phyloP scores from a whole-genome alignment of 495 filamentous ascomycete species.

The Neurospora sp. region DNA sequence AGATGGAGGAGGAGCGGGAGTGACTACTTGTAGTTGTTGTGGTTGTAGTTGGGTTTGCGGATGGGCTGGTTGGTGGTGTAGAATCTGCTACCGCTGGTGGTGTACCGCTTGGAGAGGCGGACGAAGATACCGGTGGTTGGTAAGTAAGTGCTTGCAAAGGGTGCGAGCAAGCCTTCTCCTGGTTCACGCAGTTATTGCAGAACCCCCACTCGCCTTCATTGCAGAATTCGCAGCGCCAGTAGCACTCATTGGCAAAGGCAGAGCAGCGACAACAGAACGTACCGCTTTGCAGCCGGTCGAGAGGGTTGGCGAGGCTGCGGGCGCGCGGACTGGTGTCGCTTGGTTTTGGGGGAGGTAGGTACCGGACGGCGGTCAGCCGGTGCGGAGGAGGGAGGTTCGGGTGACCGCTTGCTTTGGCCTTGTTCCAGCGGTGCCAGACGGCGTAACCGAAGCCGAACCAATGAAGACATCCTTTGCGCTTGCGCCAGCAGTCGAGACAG shows the following conservation, averaged over 20 bases:
- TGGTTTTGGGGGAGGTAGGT: slow-evolving; percentile 37
- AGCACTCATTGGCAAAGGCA: slow-evolving; percentile 63
- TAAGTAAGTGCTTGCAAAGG: slow-evolving; percentile 56
- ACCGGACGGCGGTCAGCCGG: slow-evolving; percentile 56
- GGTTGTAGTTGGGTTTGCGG: neutral
- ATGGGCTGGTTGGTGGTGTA: neutral
- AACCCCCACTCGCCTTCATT: slow-evolving; percentile 92
- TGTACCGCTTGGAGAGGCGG: neutral
- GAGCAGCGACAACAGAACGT: slow-evolving; percentile 70
- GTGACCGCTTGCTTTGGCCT: slow-evolving; percentile 6
- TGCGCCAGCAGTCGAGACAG: slow-evolving; percentile 68
- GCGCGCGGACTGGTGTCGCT: slow-evolving; percentile 8
- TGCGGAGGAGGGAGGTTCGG: slow-evolving; percentile 46
- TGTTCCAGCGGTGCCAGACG: slow-evolving; percentile 50
- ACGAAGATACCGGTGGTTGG: slow-evolving; percentile 5
- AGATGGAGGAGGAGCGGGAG: slow-evolving; percentile 14
- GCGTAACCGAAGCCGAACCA: slow-evolving; percentile 69
- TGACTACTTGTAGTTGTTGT: slow-evolving; percentile 5
- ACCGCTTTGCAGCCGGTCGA: slow-evolving; percentile 60
- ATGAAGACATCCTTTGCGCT: slow-evolving; percentile 60
- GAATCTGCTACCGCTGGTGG: neutral
- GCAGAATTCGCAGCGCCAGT: slow-evolving; percentile 74
- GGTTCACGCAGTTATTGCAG: slow-evolving; percentile 72
- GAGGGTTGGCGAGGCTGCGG: slow-evolving; percentile 53
- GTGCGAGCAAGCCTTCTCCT: slow-evolving; percentile 67